phyloP scores from a whole-genome alignment of 306 rosid genomes.

The Sicyos edulis region DNA sequence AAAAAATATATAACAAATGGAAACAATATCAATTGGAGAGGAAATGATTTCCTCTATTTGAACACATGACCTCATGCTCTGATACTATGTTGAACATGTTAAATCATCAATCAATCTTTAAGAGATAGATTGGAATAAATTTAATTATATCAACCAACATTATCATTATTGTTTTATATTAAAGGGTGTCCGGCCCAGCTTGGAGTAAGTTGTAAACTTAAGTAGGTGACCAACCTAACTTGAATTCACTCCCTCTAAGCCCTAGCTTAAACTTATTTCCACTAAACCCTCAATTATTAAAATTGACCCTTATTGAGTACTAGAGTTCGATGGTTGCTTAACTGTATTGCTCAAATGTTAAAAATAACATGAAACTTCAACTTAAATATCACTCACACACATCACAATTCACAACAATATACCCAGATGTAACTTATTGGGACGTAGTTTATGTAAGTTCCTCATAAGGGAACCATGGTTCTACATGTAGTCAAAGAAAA shows the following conservation, averaged over 20 bases:
- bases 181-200: neutral
- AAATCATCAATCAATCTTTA: too few species aligned
- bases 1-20: too few species aligned
- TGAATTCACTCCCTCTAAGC: neutral
- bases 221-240: neutral
- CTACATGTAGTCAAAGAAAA: neutral
- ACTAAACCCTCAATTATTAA: neutral
- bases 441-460: slow-evolving; percentile 53
- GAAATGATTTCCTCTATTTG: too few species aligned
- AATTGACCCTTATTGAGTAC: neutral
- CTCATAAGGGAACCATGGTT: slow-evolving; percentile 2
- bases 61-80: too few species aligned
- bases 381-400: slow-evolving; percentile 69
- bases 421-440: slow-evolving; percentile 67
- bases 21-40: too few species aligned
- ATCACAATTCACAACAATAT: slow-evolving; percentile 53
- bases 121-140: too few species aligned
- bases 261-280: neutral
- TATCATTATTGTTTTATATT: neutral
- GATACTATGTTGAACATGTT: too few species aligned
- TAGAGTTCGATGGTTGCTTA: neutral
- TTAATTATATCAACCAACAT: too few species aligned
- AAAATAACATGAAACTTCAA: slow-evolving; percentile 19
- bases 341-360: neutral
- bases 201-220: neutral